Evolutionary conservation across 202 grass and related monocot genomes (phyloP).

Genomic region (Digitaria exilis): DNA sequence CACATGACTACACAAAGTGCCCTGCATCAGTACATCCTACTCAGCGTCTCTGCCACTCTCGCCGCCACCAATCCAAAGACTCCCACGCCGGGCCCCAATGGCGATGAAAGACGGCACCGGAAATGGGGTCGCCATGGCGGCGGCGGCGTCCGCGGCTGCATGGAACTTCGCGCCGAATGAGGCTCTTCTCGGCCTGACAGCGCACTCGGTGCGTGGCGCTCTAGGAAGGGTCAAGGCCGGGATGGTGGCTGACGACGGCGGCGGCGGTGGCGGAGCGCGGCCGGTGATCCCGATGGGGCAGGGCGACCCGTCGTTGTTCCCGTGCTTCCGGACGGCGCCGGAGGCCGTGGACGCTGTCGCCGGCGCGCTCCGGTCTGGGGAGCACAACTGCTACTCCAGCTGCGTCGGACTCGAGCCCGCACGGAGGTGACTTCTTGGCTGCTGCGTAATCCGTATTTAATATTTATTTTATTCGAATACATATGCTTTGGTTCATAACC

Average conservation of each 20-base stretch:
- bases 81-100: not conserved
- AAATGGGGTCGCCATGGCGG: not conserved
- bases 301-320: constrained; percentile 68
- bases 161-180: constrained; percentile 59
- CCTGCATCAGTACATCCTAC: no score
- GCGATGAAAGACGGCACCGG: constrained; percentile 30
- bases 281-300: constrained; percentile 51
- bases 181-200: constrained; percentile 31
- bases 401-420: constrained; percentile 45
- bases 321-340: constrained; percentile 62
- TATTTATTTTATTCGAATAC: not conserved
- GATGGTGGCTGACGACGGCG: constrained; percentile 17
- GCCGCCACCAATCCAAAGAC: not conserved
- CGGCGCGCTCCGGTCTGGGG: constrained; percentile 43
- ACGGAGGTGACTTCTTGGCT: constrained; percentile 32
- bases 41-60: not conserved
- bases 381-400: constrained; percentile 50
- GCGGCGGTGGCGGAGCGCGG: no score
- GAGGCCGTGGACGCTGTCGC: constrained; percentile 65
- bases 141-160: not conserved
- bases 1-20: no score
- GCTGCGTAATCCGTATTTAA: not conserved
- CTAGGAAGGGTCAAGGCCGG: constrained; percentile 44
- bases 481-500: no score
- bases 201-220: constrained; percentile 52